Conservation (phyloP, 805 yeast species). For the Ogataea degrootiae region DNA sequence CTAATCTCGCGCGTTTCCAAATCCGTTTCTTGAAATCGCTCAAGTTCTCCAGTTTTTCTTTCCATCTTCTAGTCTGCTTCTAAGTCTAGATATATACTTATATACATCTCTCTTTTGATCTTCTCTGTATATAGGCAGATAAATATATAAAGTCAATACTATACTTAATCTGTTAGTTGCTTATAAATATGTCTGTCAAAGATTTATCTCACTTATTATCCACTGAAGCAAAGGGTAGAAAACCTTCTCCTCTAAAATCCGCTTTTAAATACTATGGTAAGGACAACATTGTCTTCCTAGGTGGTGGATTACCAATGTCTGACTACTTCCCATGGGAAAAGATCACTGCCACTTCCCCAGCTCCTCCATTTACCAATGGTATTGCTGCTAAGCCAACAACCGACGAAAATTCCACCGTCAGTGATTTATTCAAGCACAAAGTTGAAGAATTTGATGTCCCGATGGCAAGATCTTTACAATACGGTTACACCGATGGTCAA, state of each 20-base stretch:
- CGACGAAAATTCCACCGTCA: slow-evolving; percentile 32
- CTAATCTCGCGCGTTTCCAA: too few relatives aligned
- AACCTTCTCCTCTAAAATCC: slow-evolving; percentile 73
- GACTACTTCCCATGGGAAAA: slow-evolving; percentile 91
- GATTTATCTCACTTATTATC: slow-evolving; percentile 75
- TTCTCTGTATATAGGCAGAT: too few relatives aligned
- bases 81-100: too few relatives aligned
- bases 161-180: too few relatives aligned
- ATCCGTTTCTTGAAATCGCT: too few relatives aligned
- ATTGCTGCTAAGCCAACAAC: slow-evolving; percentile 56
- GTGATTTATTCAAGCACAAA: slow-evolving; percentile 36
- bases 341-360: slow-evolving; percentile 64
- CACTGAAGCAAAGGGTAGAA: slow-evolving; percentile 71
- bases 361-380: slow-evolving; percentile 76
- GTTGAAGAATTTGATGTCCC: slow-evolving; percentile 58
- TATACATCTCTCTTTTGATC: too few relatives aligned
- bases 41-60: too few relatives aligned
- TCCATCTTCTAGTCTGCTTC: too few relatives aligned
- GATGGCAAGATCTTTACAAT: slow-evolving; percentile 82
- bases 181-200: slow-evolving; percentile 38
- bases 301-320: slow-evolving; percentile 92
- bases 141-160: too few relatives aligned
- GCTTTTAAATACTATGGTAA: slow-evolving; percentile 73
- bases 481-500: slow-evolving; percentile 82
- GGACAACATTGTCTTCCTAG: slow-evolving; percentile 81